These are phyloP conservation scores for Hortiboletus rubellus DNA, from an alignment of 1,284 basidiomycete genomes.

Conservation along the genomic window DNA sequence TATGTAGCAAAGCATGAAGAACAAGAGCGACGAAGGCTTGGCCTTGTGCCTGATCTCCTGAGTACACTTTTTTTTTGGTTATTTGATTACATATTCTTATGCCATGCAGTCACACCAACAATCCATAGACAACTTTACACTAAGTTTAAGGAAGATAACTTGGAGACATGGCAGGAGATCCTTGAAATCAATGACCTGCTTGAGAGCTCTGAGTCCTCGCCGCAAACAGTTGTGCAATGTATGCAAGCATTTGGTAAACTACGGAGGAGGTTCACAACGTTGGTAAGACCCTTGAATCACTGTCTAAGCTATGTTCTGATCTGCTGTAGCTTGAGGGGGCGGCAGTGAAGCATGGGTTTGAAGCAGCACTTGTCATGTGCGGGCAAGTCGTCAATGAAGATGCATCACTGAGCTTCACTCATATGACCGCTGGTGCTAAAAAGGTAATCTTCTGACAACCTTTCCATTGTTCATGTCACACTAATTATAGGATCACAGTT, in stretches of 20 bases:
- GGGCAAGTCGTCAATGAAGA: conserved; percentile 5
- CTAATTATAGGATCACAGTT: not conserved
- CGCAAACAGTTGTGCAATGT: not conserved
- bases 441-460: not conserved
- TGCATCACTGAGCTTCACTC: not conserved
- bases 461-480: no score
- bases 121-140: not conserved
- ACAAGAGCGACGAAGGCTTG: not conserved
- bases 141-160: conserved; percentile 7
- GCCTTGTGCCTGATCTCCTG: not conserved
- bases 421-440: not conserved
- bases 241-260: not conserved
- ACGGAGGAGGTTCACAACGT: not conserved
- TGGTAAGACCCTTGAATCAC: not conserved
- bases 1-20: not conserved
- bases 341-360: conserved; percentile 1
- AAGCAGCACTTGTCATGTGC: conserved; percentile 2
- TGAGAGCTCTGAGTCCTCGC: not conserved
- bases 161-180: conserved; percentile 3
- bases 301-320: no score
- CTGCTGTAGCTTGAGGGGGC: not conserved
- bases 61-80: not conserved
- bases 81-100: no score
- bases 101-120: not conserved
- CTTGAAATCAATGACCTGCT: not conserved